Conservation (phyloP, 2,329 filamentous ascomycete genomes). For the Nemania bipapillata region DNA sequence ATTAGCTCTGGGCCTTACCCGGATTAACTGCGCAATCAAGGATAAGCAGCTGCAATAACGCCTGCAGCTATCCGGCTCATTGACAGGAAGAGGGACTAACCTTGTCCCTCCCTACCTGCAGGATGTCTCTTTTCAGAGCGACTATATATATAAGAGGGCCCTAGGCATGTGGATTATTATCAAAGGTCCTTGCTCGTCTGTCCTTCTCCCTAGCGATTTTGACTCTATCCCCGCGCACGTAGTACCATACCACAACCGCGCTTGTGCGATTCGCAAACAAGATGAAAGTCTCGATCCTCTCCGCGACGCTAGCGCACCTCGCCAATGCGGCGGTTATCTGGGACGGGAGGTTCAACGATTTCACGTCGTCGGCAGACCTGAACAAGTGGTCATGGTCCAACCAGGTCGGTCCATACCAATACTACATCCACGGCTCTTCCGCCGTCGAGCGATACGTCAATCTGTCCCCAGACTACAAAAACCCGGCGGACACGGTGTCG, state of each 20-base stretch:
- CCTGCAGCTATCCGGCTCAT: constrained; percentile 17
- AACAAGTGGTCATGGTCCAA: constrained; percentile 71
- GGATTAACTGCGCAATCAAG: constrained; percentile 36
- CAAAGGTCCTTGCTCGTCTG: not conserved
- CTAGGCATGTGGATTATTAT: not conserved
- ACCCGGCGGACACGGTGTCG: constrained; percentile 70
- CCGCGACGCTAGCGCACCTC: constrained; percentile 39
- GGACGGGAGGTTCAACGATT: constrained; percentile 70
- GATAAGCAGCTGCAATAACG: constrained; percentile 7
- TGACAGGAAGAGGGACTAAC: constrained; percentile 9
- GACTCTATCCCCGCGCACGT: not conserved
- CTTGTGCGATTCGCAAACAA: constrained; percentile 4
- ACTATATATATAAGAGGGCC: constrained; percentile 6
- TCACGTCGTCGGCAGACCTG: constrained; percentile 62
- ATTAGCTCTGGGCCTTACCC: constrained; percentile 43
- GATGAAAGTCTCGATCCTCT: constrained; percentile 43
- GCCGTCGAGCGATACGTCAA: constrained; percentile 69
- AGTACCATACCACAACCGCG: not conserved
- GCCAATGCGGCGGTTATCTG: constrained; percentile 63
- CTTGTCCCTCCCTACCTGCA: not conserved
- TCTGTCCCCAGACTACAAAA: constrained; percentile 70
- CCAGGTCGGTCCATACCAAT: constrained; percentile 72
- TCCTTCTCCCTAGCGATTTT: not conserved
- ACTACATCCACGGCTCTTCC: constrained; percentile 76
- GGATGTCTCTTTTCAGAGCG: not conserved